Base-by-base conservation (phyloP, 2,329 filamentous ascomycete genomes). In the Ceratocystis lukuohia region DNA sequence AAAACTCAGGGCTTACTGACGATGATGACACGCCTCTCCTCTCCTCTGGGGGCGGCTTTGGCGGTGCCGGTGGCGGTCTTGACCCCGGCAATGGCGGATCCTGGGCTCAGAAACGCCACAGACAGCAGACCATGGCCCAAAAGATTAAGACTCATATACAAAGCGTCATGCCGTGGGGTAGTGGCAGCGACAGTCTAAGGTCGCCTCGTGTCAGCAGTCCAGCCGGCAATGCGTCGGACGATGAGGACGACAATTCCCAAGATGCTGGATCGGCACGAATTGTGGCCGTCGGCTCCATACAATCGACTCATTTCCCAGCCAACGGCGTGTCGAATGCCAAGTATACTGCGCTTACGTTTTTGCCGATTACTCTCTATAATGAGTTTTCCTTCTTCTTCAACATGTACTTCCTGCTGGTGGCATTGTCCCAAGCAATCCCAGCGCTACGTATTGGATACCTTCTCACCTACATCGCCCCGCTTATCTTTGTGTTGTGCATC, bases 321-420 rank as follows among this genome's bases (percentile, higher is more conserved):
- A 99, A 99, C 75, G 83, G 91, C 66, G 84, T 99, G 62, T 97
- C 93, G 45, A 97, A 99, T 74, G 93, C 94, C 66, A 99, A 97
- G 80, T 99, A 99, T 75, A 97, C 93, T 37, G 86, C 92, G 0
- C 88, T 92, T 79, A 96, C 89, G 64, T 99, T 99, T 76, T 82
- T 99, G 15, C 95, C 95, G 1, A 82, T 93, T 64, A 99, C 94
- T 0, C 80, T 99, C 25, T 99, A 96, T 77, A 97, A 97, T 77
- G 94, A 99, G 74, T 99, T 99, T 75, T 96, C 93, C 68, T 99
- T 97, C 79, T 99, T 99, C 78, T 96, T 99, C 81, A 99, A 99
- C 81, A 90, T 97, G 80, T 99, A 99, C 75, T 99, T 99, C 75
- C 80, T 99, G 66, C 85, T 97, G 30, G 94, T 99, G 62, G 95